Evolutionary conservation across 2,329 filamentous ascomycete genomes (phyloP), one percentile per base, ranked within the genome.

Genomic region (Pseudogymnoascus sp.): DNA sequence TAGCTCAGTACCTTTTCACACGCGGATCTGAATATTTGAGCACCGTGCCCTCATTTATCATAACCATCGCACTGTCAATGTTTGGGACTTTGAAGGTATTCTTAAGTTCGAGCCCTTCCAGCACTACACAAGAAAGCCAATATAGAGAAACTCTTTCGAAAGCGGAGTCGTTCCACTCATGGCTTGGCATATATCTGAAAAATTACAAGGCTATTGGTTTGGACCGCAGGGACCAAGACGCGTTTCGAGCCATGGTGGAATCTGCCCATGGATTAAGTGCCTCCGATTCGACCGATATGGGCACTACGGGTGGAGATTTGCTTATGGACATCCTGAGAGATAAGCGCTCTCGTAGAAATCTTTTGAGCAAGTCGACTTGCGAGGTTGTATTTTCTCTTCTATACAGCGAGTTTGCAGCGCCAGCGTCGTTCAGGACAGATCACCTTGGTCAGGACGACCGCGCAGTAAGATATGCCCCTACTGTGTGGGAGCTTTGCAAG

Each of bases 71-170:
- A 0, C 77, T 97, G 16, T 91, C 91, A 0, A 88, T 89, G 0
- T 77, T 97, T 3, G 86, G 92, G 2, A 92, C 91, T 2, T 79
- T 97, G 18, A 83, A 88, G 49, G 83, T 87, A 7, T 93, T 96
- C 69, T 78, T 96, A 14, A 83, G 87, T 45, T 88, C 88, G 1
- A 86, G 84, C 33, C 88, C 92, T 69, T 86, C 89, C 11, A 91
- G 86, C 69, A 93, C 89, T 3, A 93, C 90, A 0, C 91, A 96
- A 69, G 90, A 96, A 71, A 91, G 83, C 64, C 90, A 96, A 68
- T 89, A 93, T 72, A 83, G 83, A 66, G 83, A 83, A 5, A 96
- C 91, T 0, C 86, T 92, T 78, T 84, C 80, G 64, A 93, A 89
- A 69, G 88, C 91, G 5, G 82, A 88, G 65, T 76, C 74, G 1